phyloP scores from a whole-genome alignment of 1,139 yeast genomes.

The Candida gigantensis region DNA sequence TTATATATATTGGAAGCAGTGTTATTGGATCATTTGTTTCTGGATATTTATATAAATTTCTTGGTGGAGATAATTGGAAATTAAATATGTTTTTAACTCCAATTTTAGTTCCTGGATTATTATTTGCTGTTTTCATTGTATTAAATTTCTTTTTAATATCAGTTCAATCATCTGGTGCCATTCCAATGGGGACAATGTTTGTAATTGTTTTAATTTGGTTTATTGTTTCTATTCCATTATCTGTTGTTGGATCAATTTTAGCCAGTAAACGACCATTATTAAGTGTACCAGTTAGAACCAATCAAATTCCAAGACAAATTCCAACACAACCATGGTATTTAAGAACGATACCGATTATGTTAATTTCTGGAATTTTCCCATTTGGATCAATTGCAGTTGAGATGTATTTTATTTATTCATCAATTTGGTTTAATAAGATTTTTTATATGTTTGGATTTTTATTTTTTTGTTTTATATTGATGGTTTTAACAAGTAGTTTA shows the following conservation, averaged over 20 bases:
- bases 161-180: slow-evolving; percentile 89
- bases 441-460: slow-evolving; percentile 98
- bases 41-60: slow-evolving; percentile 79
- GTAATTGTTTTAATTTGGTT: slow-evolving; percentile 87
- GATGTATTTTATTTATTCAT: slow-evolving; percentile 82
- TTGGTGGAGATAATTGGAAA: slow-evolving; percentile 93
- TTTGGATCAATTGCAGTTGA: slow-evolving; percentile 95
- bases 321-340: slow-evolving; percentile 90
- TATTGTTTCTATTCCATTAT: slow-evolving; percentile 78
- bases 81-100: slow-evolving; percentile 83
- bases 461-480: slow-evolving; percentile 80
- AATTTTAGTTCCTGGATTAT: slow-evolving; percentile 73
- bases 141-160: slow-evolving; percentile 81
- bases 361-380: slow-evolving; percentile 89
- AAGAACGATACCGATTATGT: slow-evolving; percentile 62
- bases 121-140: slow-evolving; percentile 63
- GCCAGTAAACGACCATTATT: slow-evolving; percentile 68
- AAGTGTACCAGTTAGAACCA: slow-evolving; percentile 78
- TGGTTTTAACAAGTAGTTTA: slow-evolving; percentile 79
- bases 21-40: slow-evolving; percentile 84
- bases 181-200: slow-evolving; percentile 86
- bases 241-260: slow-evolving; percentile 75
- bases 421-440: slow-evolving; percentile 92
- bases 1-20: slow-evolving; percentile 78
- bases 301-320: slow-evolving; percentile 94